Evolutionary conservation across 2,329 filamentous ascomycete genomes (phyloP).

Genomic region (Aspergillus felis): DNA sequence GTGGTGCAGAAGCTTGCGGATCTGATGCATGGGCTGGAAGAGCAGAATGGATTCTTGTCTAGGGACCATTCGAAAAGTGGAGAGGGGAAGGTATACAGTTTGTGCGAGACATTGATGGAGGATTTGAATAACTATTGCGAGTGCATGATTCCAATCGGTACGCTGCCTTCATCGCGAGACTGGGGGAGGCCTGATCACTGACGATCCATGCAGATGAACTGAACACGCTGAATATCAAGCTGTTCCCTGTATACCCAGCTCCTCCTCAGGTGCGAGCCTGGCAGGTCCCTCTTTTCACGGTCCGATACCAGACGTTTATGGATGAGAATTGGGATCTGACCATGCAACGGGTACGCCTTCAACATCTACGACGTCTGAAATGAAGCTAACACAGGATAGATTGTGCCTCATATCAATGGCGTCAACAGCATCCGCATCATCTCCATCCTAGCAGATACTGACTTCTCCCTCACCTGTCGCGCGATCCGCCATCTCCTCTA

Average conservation of each 20-base stretch:
- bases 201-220: conserved; percentile 63
- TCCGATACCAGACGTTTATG: conserved; percentile 50
- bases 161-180: conserved; percentile 15
- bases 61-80: conserved; percentile 42
- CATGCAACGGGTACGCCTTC: conserved; percentile 44
- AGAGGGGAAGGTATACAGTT: conserved; percentile 56
- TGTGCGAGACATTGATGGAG: conserved; percentile 83
- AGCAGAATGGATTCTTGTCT: conserved; percentile 76
- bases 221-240: conserved; percentile 93
- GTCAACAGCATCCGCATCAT: conserved; percentile 86
- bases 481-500: conserved; percentile 87
- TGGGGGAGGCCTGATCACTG: conserved; percentile 7
- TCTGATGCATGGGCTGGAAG: conserved; percentile 84
- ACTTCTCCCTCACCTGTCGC: conserved; percentile 78
- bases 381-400: conserved; percentile 36
- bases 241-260: conserved; percentile 76
- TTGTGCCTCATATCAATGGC: conserved; percentile 84
- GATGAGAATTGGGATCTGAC: conserved; percentile 55
- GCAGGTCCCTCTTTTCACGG: conserved; percentile 80
- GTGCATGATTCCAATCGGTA: conserved; percentile 96
- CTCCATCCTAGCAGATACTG: conserved; percentile 77
- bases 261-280: conserved; percentile 77
- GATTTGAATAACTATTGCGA: conserved; percentile 96
- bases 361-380: background rate
- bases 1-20: conserved; percentile 82